Conservation (phyloP, 176 grass and related monocot genomes). For the Aegilops speltoides region DNA sequence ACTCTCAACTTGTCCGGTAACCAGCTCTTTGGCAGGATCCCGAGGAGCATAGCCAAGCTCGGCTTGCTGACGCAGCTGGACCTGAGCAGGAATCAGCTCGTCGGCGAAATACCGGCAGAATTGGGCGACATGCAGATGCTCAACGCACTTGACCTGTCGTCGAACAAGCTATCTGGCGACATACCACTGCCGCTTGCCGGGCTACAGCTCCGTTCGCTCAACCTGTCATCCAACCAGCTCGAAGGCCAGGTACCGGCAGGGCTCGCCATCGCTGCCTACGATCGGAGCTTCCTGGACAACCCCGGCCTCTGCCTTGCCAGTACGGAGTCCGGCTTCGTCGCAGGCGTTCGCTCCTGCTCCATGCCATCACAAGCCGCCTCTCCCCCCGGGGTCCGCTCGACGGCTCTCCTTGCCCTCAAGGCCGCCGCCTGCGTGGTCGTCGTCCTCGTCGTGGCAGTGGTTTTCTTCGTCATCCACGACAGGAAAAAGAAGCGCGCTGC, state of each 20-base stretch:
- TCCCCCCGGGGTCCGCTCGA: conserved; percentile 36
- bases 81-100: too few species aligned
- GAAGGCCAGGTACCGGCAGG: conserved; percentile 46
- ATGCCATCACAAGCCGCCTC: neutral
- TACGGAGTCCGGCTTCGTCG: neutral
- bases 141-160: conserved; percentile 61
- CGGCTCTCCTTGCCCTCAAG: conserved; percentile 47
- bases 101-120: too few species aligned
- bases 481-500: conserved; percentile 25
- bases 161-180: conserved; percentile 61
- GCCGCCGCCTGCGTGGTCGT: conserved; percentile 37
- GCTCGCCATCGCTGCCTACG: conserved; percentile 40
- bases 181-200: conserved; percentile 46
- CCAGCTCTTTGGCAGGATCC: too few species aligned
- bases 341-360: conserved; percentile 45
- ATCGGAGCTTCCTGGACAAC: conserved; percentile 72
- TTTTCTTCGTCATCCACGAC: conserved; percentile 38
- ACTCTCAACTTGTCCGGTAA: too few species aligned
- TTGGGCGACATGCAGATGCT: conserved; percentile 37
- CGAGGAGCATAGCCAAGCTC: too few species aligned
- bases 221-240: conserved; percentile 83
- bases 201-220: conserved; percentile 39
- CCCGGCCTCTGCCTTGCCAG: conserved; percentile 55
- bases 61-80: too few species aligned
- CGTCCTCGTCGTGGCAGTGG: conserved; percentile 34